A percentile compares a stretch with the other conserved stretches of the same genome.
Conservation (phyloP, 2,329 filamentous ascomycete genomes). For the Colletotrichum zoysiae region DNA sequence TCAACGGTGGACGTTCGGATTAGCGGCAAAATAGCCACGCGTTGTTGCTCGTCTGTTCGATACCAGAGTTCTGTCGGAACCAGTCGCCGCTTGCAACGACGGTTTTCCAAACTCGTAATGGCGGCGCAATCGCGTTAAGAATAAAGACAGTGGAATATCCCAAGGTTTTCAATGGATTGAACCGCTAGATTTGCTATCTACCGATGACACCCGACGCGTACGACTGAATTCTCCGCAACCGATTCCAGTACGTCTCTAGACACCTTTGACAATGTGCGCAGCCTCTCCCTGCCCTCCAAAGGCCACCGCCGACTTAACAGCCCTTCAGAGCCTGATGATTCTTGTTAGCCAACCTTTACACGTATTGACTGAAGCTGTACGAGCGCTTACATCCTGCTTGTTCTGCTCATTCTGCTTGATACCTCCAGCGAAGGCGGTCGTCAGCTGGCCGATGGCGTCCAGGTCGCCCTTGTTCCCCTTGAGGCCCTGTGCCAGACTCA, state of each 20-base stretch:
- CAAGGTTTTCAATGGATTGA: not conserved
- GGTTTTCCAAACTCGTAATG: too few relatives aligned
- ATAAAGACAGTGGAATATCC: not conserved
- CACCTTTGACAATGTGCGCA: not conserved
- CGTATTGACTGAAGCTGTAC: fast-evolving
- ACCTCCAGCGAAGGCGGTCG: slow-evolving; percentile 41
- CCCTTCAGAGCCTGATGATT: not conserved
- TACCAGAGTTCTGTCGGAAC: not conserved
- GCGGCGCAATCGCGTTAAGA: not conserved
- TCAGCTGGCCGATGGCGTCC: not conserved
- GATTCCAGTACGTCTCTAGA: not conserved
- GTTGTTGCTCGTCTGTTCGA: too few relatives aligned
- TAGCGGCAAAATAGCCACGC: not conserved
- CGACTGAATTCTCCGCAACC: not conserved
- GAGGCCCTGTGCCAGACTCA: slow-evolving; percentile 14
- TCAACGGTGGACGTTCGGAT: not conserved
- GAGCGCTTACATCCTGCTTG: slow-evolving; percentile 14
- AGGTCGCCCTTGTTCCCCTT: slow-evolving; percentile 5
- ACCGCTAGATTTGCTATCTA: slow-evolving; percentile 3
- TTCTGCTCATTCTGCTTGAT: slow-evolving; percentile 43
- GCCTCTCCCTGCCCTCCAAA: not conserved
- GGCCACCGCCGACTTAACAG: not conserved
- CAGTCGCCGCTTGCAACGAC: not conserved
- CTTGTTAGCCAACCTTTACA: not conserved
- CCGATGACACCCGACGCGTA: not conserved